Evolutionary conservation across 495 filamentous ascomycete genomes (phyloP).

Genomic region (Xylaria nigripes): DNA sequence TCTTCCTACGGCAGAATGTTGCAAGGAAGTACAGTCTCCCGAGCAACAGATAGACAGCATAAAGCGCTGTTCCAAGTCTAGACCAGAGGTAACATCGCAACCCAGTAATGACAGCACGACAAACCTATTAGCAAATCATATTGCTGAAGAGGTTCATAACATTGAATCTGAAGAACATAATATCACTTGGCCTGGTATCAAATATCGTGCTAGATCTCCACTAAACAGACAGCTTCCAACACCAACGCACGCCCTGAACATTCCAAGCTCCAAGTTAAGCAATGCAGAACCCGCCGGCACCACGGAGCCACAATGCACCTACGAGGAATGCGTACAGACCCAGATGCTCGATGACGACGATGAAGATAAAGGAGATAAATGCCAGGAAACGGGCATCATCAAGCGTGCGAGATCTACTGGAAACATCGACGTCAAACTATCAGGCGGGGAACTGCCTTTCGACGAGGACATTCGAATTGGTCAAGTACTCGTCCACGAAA

Average conservation of each 20-base stretch:
- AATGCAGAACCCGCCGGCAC: neutral
- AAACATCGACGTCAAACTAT: conserved; percentile 3
- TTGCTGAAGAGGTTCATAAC: conserved; percentile 22
- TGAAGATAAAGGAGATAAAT: conserved; percentile 38
- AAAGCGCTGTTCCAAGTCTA: conserved; percentile 20
- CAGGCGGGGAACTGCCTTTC: neutral
- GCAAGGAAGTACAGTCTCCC: conserved; percentile 26
- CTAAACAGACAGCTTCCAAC: neutral
- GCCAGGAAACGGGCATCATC: neutral
- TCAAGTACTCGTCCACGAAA: neutral
- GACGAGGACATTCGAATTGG: neutral
- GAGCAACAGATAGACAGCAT: conserved; percentile 28
- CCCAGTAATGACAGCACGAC: conserved; percentile 8
- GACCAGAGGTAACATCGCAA: conserved; percentile 4
- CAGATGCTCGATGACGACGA: conserved; percentile 19
- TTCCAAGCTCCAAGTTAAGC: conserved; percentile 2
- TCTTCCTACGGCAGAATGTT: conserved; percentile 22
- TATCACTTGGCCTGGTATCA: conserved; percentile 5
- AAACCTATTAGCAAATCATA: conserved; percentile 13
- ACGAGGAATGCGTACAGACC: conserved; percentile 16
- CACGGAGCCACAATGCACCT: conserved; percentile 3
- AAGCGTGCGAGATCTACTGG: conserved; percentile 10
- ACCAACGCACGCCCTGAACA: neutral
- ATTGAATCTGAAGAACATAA: conserved; percentile 10
- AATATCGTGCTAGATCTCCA: neutral